Base-by-base conservation (phyloP, 192 early-diverging fungal genomes). In the Allomyces arbusculus region DNA sequence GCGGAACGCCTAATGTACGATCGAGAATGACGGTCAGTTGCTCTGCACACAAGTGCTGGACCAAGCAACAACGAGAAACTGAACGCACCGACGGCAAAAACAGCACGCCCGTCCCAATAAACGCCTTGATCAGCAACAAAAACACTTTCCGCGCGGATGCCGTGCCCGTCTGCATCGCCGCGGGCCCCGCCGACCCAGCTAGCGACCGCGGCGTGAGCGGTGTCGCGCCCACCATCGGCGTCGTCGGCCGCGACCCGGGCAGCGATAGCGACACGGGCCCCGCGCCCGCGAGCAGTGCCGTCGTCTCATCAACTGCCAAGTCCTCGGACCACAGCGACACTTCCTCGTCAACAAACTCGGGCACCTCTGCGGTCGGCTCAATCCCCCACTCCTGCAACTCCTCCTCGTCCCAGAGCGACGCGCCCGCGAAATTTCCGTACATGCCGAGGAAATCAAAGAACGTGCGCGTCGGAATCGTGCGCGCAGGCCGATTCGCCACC, bases 61-160 rank as follows among this genome's bases (percentile, higher is more conserved):
- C 44, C 65, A 11, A 33, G 20, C 11, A 26, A 70, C 26, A n/a
- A 25, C 44, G 22, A n/a, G 50, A 4, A 24, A 24, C 8, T 10
- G 5, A 33, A 26, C 44, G 50, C 20, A 23, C 70, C 40, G 68
- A 71, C 65, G 64, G 74, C 63, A 79, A 63, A 69, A 79, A 79
- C 63, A 79, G 69, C 44, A 76, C 72, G 62, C 78, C 78, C 16
- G 78, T 80, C 24, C 77, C 78, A 64, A 80, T 68, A 66, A 80
- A 80, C 1, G 75, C 66, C 65, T 80, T 80, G 28, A 76, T 65
- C 12, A 80, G 71, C 64, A 80, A 67, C 62, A 78, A 74, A n/a
- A 74, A 70, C 9, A 75, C 75, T 61, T 80, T 78, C 10, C 66
- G 12, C 10, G 72, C 40, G 26, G 62, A 64, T 23, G 75, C 67